Percentiles rank a stretch among this genome's conserved stretches.
phyloP scores from a whole-genome alignment of 179 eudicot species.

The Silene coronaria region DNA sequence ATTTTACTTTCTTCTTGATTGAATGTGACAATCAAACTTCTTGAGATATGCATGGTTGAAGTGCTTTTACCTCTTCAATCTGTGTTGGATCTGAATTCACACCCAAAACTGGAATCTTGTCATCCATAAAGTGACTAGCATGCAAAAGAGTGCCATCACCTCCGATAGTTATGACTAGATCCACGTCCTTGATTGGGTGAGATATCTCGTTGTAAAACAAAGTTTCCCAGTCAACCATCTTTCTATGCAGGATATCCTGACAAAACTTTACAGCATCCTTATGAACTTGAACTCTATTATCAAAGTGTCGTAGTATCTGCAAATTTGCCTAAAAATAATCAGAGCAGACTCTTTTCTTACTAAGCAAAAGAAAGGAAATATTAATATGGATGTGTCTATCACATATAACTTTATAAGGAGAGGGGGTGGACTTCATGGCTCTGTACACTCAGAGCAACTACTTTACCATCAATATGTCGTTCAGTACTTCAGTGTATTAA shows the following conservation, averaged over 20 bases:
- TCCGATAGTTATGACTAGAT: conserved; percentile 75
- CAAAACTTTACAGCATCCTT: conserved; percentile 65
- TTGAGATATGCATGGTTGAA: not conserved
- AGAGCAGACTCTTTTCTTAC: not conserved
- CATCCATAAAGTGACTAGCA: conserved; percentile 83
- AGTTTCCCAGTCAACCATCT: conserved; percentile 52
- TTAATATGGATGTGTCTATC: not conserved
- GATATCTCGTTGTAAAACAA: conserved; percentile 45
- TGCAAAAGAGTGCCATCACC: conserved; percentile 94
- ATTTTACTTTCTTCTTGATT: not conserved
- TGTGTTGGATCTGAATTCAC: conserved; percentile 92
- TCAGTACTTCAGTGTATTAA: not conserved
- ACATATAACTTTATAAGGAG: not conserved
- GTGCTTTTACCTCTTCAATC: conserved; percentile 53
- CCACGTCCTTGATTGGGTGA: conserved; percentile 61
- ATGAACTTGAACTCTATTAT: conserved; percentile 61
- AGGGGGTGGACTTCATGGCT: not conserved
- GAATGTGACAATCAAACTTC: not conserved
- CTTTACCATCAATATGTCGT: not conserved
- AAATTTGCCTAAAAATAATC: not conserved
- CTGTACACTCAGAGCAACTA: not conserved
- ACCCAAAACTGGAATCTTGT: conserved; percentile 69
- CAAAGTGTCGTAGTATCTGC: conserved; percentile 55
- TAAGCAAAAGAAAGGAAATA: not conserved
- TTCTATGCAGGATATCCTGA: conserved; percentile 55